phyloP scores from a whole-genome alignment of 306 rosid species.

The Leucaena leucocephala region DNA sequence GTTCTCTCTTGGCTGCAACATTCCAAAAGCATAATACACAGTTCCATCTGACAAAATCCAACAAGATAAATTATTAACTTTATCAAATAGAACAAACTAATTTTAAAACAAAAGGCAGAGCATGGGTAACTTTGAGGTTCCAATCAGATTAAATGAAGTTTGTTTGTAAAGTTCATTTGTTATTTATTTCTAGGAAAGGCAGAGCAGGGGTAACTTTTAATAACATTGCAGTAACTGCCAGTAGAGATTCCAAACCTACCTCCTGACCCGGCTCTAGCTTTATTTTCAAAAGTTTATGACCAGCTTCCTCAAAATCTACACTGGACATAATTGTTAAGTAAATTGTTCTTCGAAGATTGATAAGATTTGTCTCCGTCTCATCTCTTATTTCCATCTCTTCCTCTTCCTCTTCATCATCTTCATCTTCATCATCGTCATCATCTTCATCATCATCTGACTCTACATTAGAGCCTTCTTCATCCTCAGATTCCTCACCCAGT shows the following conservation, averaged over 20 bases:
- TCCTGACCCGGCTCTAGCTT: conserved; percentile 98
- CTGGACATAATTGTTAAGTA: conserved; percentile 95
- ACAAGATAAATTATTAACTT: conserved; percentile 13
- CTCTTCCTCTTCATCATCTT: conserved; percentile 70
- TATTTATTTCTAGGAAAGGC: neutral
- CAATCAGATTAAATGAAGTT: neutral
- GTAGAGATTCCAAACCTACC: conserved; percentile 49
- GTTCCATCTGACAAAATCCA: conserved; percentile 65
- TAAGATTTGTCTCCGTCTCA: conserved; percentile 92
- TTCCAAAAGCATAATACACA: conserved; percentile 81
- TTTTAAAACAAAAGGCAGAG: neutral
- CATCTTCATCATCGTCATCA: conserved; percentile 57
- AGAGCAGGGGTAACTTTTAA: conserved; percentile 5
- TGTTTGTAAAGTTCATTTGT: neutral
- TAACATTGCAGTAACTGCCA: conserved; percentile 29
- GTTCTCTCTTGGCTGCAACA: conserved; percentile 96
- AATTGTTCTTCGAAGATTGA: conserved; percentile 88
- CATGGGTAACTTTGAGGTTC: too few species aligned
- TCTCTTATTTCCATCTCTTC: conserved; percentile 76
- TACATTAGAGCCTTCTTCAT: conserved; percentile 71
- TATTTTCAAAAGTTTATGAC: conserved; percentile 93
- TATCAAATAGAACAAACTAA: neutral
- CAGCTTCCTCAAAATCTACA: conserved; percentile 98
- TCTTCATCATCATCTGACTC: conserved; percentile 78
- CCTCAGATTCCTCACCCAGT: conserved; percentile 83